Conservation (phyloP, 164 flowering plant species). For the Magnolia sinica region DNA sequence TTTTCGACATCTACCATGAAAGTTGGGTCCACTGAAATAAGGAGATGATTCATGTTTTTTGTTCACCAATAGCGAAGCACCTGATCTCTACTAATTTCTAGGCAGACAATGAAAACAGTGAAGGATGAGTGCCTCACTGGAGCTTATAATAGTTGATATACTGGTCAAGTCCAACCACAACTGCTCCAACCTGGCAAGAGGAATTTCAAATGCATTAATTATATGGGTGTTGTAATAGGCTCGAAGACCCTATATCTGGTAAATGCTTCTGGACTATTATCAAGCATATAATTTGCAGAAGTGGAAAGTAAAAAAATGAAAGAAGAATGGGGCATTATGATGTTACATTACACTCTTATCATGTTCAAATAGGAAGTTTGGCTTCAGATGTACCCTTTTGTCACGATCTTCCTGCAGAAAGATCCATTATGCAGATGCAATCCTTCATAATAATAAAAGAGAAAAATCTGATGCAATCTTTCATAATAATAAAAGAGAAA, state of each 20-base stretch:
- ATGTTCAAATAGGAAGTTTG: slow-evolving; percentile 61
- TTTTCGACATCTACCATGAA: too few relatives aligned
- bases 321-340: slow-evolving; percentile 11
- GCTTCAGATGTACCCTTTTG: slow-evolving; percentile 49
- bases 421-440: neutral
- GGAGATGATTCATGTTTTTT: neutral
- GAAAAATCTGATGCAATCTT: neutral
- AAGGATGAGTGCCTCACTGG: slow-evolving; percentile 54
- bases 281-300: neutral
- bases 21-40: too few relatives aligned
- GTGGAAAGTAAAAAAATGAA: neutral
- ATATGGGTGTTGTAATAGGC: neutral
- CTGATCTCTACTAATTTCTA: neutral
- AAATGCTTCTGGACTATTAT: neutral
- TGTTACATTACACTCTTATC: slow-evolving; percentile 73
- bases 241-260: neutral
- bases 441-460: neutral
- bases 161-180: slow-evolving; percentile 88
- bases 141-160: slow-evolving; percentile 88
- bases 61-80: neutral
- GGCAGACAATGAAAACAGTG: neutral
- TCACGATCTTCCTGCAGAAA: slow-evolving; percentile 75
- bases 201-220: slow-evolving; percentile 6
- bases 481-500: neutral
- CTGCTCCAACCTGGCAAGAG: slow-evolving; percentile 86